Evolutionary conservation across 192 early-diverging fungal species (phyloP), one percentile per base, ranked within the genome.

Genomic region (Linnemannia zychae): DNA sequence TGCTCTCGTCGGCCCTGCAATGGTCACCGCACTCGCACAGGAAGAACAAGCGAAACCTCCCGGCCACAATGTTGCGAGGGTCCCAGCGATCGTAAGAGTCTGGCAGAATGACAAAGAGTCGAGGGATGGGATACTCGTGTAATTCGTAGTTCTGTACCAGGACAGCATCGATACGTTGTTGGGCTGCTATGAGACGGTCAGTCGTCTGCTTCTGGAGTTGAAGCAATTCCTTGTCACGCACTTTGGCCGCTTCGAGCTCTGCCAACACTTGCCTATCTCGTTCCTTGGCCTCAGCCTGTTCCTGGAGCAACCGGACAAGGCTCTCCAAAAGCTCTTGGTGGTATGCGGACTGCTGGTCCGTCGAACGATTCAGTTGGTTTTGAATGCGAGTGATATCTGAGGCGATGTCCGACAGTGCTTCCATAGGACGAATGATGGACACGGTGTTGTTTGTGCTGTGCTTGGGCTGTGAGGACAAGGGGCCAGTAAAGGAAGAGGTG

Each of bases 71-170:
- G 13, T 38, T 50, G 3, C 33, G 18, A 4, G 37, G 31, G 33
- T 74, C 72, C 36, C 72, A 57, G 4, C 34, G 28, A 0, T n/a
- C 33, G 4, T 28, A 31, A 1, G 47, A 1, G 33, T 47, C 49
- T 7, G 47, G 63, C 20, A 75, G 24, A 28, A 60, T n/a, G 40
- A 53, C 46, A 57, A 73, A 73, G 2, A 73, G 38, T 44, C 76
- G 68, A 20, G 76, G 68, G 50, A 77, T 71, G 18, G 76, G 53
- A 34, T 75, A 75, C 18, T 77, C 75, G 20, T 77, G 67, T 13
- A 71, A 68, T 15, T 77, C 68, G 47, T 68, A 77, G 36, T 69
- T 71, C 52, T 77, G 76, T 24, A 71, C 38, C 4, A 77, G 68
- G 52, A 77, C 60, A 31, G 76, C 49, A 0, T 67, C 48, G 4